Evolutionary conservation across 768 basidiomycete species (phyloP), one percentile per base, ranked within the genome.

Genomic region (Clavaria fumosa): DNA sequence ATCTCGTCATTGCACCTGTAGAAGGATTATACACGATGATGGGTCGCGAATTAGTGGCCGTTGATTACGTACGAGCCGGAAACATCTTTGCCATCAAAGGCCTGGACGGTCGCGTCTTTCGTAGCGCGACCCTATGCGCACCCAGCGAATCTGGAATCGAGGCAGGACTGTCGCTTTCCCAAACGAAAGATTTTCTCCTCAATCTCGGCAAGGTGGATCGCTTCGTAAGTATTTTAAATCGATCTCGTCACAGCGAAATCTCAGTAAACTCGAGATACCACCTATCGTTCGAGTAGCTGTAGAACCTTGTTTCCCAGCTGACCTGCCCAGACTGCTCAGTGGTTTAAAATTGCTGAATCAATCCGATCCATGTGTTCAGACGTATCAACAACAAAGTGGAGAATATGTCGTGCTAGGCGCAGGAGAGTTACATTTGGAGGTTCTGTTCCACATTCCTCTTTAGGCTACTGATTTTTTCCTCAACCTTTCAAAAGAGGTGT

Each of bases 321-420:
- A 97, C 51, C 82, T 97, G 75, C 78, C 75, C 1, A 89, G 85
- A 53, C 66, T 99, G 17, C 69, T 97, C 31, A 69, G 67, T 24
- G 95, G 95, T 1, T 62, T 99, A 38, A 83, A 81, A 45, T 63
- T 97, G 9, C 72, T 99, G 23, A 82, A 79, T 46, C 91, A 96
- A 52, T 80, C 90, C 3, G 95, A 97, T 60, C 93, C 95, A 1
- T 97, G 90, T 45, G 91, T 93, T 3, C 89, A 97, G 53, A 91
- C 85, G 0, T 90, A 96, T 54, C 90, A 96, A 47, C 95, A 97
- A 56, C 75, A 86, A 49, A 95, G 91, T 0, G 95, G 95, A 22
- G 95, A 99, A 54, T 82, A 95, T 54, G 95, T 99, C 39, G 95
- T 99, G 45, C 58, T 96, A 42, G 85, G 85, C 2, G 95, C 95